Conservation (phyloP, 2,329 filamentous ascomycete genomes). For the Fusarium irregulare region DNA sequence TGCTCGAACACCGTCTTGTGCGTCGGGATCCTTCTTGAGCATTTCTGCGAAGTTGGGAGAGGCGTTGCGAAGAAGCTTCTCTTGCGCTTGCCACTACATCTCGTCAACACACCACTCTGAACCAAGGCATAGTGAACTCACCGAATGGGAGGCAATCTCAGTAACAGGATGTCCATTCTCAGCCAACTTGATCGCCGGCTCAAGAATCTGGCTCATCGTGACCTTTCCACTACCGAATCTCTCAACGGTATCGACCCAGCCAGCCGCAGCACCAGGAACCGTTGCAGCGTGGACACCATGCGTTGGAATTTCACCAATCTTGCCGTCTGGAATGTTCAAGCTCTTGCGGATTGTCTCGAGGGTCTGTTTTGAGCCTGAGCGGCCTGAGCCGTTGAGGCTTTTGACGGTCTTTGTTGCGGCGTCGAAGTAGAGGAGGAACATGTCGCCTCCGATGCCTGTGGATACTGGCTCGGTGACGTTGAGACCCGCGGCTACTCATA, state of each 20-base stretch:
- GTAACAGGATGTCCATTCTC: constrained; percentile 92
- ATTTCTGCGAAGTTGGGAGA: constrained; percentile 91
- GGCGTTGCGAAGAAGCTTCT: constrained; percentile 72
- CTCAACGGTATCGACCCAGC: constrained; percentile 91
- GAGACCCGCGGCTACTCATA: constrained; percentile 77
- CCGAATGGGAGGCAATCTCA: constrained; percentile 76
- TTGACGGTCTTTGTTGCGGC: constrained; percentile 83
- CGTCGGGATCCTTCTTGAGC: constrained; percentile 79
- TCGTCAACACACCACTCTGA: too few relatives aligned
- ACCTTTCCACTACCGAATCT: constrained; percentile 90
- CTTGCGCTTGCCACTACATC: constrained; percentile 76
- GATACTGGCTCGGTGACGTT: constrained; percentile 94
- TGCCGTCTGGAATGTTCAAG: constrained; percentile 71
- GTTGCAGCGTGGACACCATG: constrained; percentile 83
- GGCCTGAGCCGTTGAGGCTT: constrained; percentile 93
- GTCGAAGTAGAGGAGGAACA: constrained; percentile 95
- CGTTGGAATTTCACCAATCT: constrained; percentile 74
- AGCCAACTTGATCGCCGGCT: constrained; percentile 84
- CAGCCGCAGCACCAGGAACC: constrained; percentile 89
- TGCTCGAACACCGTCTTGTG: constrained; percentile 76
- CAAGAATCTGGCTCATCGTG: constrained; percentile 79
- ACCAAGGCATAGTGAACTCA: too few relatives aligned
- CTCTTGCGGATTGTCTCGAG: constrained; percentile 77
- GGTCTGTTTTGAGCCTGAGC: constrained; percentile 75
- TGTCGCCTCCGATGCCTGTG: constrained; percentile 95